Evolutionary conservation across 2,329 filamentous ascomycete species (phyloP), one percentile per base, ranked within the genome.

Genomic region (Scedosporium dehoogii): DNA sequence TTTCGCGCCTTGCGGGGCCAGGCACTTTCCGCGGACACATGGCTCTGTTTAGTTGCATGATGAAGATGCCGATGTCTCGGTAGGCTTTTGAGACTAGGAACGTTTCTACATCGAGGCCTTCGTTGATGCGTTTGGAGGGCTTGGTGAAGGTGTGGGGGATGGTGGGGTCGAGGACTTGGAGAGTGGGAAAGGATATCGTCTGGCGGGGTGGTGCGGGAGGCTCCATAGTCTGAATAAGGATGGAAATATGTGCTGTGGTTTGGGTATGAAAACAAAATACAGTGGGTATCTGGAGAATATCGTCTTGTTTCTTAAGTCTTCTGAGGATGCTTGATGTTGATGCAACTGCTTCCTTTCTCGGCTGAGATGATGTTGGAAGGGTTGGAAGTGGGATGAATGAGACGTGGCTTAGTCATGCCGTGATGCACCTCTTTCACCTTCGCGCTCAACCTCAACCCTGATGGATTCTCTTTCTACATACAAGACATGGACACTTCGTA

Each of bases 31-130:
- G 79, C 0, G 93, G 92, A 67, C 93, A 90, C 76, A 97, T 85
- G 10, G 92, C 84, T 63, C 88, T 85, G 73, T 96, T 97, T 58
- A 99, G 85, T 75, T 97, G 94, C 67, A 96, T 81, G 57, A 97
- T 78, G 73, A 96, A 97, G 57, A 85, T 82, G 73, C 91, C 89
- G 61, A 99, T 90, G 71, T 97, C 91, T 63, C 85, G 83, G 75
- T 97, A 97, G 55, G 91, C 94, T 67, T 84, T 85, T 58, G 90
- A 92, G 7, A 81, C 83, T 61, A 96, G 84, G 73, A 97, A 99
- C 65, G 82, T 84, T 21, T 84, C 74, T 62, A 99, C 89, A 79
- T 97, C 92, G 64, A 87, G 78, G 63, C 88, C 88, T 69, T 94
- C 90, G 75, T 96, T 82, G 76, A 99, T 99, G 70, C 81, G 81